phyloP scores from a whole-genome alignment of 1,284 basidiomycete genomes.

The Rhodotorula mucilaginosa region DNA sequence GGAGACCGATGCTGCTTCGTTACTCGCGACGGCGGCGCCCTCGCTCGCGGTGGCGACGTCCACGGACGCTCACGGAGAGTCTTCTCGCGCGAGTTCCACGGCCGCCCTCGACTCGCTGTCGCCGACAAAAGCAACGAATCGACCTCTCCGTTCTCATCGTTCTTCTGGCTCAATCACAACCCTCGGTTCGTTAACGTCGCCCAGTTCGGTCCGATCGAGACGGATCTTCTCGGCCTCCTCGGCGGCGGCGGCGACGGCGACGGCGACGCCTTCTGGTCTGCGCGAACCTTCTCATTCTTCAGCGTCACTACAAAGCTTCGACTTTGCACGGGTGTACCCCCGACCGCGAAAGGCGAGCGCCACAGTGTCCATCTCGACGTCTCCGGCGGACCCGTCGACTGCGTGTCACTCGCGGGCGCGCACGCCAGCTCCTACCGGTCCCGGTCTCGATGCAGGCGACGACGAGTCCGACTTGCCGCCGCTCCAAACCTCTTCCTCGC shows the following conservation, averaged over 20 bases:
- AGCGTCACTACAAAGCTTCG: neutral
- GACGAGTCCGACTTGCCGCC: slow-evolving; percentile 3
- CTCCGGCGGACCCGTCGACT: neutral
- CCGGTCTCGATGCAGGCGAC: neutral
- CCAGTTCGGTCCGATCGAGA: neutral
- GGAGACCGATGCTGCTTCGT: no score
- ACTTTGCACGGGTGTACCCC: neutral
- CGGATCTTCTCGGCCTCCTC: slow-evolving; percentile 4
- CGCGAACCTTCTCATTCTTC: neutral
- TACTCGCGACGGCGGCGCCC: no score
- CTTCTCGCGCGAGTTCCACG: neutral
- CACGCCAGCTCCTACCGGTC: neutral
- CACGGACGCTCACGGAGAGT: neutral
- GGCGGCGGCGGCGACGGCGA: neutral
- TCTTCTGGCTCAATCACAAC: slow-evolving; percentile 14
- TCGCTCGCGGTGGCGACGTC: no score
- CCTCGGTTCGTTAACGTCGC: slow-evolving; percentile 8
- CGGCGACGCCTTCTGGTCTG: no score
- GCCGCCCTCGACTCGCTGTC: neutral
- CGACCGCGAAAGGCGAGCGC: slow-evolving; percentile 37
- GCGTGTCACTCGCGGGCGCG: neutral
- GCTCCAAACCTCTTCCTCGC: neutral
- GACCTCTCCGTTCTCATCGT: neutral
- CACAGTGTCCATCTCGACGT: slow-evolving; percentile 32
- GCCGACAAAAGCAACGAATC: neutral